A percentile compares a stretch with the other conserved stretches of the same genome.
Evolutionary conservation across 2,329 filamentous ascomycete genomes (phyloP).

Genomic region (Fusarium xyrophilum): DNA sequence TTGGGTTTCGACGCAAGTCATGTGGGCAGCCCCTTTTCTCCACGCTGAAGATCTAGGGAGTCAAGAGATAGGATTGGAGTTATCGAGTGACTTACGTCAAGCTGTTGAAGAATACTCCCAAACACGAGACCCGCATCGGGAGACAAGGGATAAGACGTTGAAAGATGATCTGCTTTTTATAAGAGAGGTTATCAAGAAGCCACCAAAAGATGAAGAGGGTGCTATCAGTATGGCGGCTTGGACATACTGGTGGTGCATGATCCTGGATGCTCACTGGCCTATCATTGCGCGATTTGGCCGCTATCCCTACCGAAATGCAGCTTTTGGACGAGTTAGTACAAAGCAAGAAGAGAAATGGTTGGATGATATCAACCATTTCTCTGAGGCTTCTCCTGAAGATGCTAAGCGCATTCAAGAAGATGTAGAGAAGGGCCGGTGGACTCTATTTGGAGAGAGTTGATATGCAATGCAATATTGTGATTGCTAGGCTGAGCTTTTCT

Average conservation of each 20-base stretch:
- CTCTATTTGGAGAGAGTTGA: neutral
- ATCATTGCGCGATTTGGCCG: slow-evolving; percentile 4
- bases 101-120: neutral
- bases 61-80: neutral
- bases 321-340: neutral
- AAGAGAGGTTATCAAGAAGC: neutral
- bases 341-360: neutral
- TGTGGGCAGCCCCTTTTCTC: slow-evolving; percentile 11
- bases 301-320: slow-evolving; percentile 4
- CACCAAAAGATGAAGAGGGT: accelerated
- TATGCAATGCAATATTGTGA: too few relatives aligned
- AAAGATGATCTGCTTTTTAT: neutral
- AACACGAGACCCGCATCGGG: neutral
- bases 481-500: neutral
- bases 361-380: neutral
- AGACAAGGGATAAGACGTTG: neutral
- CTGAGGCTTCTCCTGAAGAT: neutral
- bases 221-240: neutral
- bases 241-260: slow-evolving; percentile 19
- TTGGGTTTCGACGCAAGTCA: neutral
- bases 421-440: neutral
- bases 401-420: neutral
- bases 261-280: slow-evolving; percentile 14
- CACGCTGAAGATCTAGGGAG: slow-evolving; percentile 8
- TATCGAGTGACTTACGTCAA: neutral